Evolutionary conservation across 805 yeast genomes (phyloP).

Genomic region (Yamadazyma endophytica): DNA sequence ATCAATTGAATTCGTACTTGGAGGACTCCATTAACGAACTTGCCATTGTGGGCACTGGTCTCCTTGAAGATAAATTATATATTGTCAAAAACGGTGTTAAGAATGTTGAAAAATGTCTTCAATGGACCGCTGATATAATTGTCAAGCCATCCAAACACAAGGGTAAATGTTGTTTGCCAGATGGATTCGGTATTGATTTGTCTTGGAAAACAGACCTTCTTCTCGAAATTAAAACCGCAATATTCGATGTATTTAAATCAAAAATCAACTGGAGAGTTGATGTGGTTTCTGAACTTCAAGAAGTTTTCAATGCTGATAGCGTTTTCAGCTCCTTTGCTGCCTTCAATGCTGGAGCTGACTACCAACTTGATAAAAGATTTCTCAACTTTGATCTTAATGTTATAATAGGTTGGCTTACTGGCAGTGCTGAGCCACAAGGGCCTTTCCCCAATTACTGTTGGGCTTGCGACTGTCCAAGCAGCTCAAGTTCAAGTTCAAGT

Average conservation of each 20-base stretch:
- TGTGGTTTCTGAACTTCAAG: constrained; percentile 2
- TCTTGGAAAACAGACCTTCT: constrained; percentile 6
- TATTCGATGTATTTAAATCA: constrained; percentile 4
- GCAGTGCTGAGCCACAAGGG: too few species aligned
- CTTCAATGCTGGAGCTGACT: too few species aligned
- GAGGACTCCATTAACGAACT: constrained; percentile 14
- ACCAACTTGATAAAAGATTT: too few species aligned
- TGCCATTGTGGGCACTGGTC: constrained; percentile 18
- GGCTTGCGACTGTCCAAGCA: constrained; percentile 11
- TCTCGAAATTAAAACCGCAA: constrained; percentile 3
- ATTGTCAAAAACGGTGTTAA: constrained; percentile 8
- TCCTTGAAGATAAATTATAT: constrained; percentile 8
- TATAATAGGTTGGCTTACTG: too few species aligned
- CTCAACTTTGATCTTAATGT: too few species aligned
- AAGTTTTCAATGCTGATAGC: too few species aligned
- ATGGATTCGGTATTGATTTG: constrained; percentile 15
- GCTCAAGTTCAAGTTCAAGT: too few species aligned
- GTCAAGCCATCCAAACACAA: constrained; percentile 14
- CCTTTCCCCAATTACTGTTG: constrained; percentile 10
- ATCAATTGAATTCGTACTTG: constrained; percentile 10
- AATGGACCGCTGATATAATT: constrained; percentile 20
- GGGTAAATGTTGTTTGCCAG: constrained; percentile 22
- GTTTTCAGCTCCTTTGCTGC: too few species aligned
- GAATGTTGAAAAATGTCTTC: constrained; percentile 12
- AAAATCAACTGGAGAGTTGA: constrained; percentile 5